Evolutionary conservation across 345 rosid species (phyloP), one percentile per base, ranked within the genome.

Genomic region (Populus nigra): DNA sequence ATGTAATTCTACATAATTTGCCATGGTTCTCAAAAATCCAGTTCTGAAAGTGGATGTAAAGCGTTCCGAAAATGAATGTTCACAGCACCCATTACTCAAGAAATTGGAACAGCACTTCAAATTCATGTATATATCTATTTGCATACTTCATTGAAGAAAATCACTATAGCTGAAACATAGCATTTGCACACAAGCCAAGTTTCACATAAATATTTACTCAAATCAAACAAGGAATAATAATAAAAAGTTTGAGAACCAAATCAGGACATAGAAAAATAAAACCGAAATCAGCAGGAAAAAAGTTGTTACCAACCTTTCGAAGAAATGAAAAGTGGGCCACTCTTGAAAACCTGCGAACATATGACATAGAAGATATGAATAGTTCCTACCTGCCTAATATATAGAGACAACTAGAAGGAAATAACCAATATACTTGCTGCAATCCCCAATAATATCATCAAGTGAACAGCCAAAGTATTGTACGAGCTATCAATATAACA

Each of bases 301-400:
- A 72, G 65, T 11, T 12, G 39, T 76, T 55, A 82, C 91, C 63
- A 75, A 92, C 99, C 99, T 96, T 96, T 96, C 10, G 99, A 93
- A 66, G 99, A 96, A 87, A 96, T 96, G 90, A 91, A 93, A 82
- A 93, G 96, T 3, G 94, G 98, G 76, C 99, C 99, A 77, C 96
- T 95, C 92, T 92, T 95, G 86, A 90, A 93, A 81, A 95, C 97
- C 99, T 95, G 91, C 47, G 75, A 85, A 77, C 69, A 61, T 33
- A 75, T 31, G 50, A 23, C 59, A 49, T 61, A 39, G 71, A 76
- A 80, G 79, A 68, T 39, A 38, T 59, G 41, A 66, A n/a, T 35
- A 50, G 71, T 16, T 29, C 67, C 68, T 61, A 65, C 38, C 22
- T 70, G 13, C 65, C 55, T 47, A 75, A 61, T 66, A n/a, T 36